Percentiles rank a stretch among this genome's conserved stretches.
Conservation (phyloP, 2,329 filamentous ascomycete genomes). For the Pseudogymnoascus sp. region DNA sequence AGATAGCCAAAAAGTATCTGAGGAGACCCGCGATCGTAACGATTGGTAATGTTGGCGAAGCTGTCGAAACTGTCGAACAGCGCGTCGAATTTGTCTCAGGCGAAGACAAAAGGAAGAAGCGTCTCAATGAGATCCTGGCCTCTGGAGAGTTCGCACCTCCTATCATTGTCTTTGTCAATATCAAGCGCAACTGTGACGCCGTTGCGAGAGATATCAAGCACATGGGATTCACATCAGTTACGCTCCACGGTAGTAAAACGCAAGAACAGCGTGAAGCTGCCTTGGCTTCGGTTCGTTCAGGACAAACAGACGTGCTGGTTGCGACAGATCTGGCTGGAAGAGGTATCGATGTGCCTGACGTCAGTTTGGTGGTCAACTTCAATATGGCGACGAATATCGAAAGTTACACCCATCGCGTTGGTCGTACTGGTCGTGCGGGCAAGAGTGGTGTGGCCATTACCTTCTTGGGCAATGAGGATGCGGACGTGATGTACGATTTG, state of each 20-base stretch:
- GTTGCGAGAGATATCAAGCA: conserved; percentile 89
- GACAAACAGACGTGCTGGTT: conserved; percentile 78
- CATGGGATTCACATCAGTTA: conserved; percentile 85
- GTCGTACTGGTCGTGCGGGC: conserved; percentile 92
- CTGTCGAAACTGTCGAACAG: conserved; percentile 95
- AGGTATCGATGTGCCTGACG: conserved; percentile 96
- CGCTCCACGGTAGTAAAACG: conserved; percentile 89
- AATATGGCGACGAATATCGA: conserved; percentile 96
- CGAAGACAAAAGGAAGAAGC: conserved; percentile 95
- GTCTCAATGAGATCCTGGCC: conserved; percentile 79
- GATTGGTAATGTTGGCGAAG: conserved; percentile 90
- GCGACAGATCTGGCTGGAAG: conserved; percentile 92
- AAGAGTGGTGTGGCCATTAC: conserved; percentile 96
- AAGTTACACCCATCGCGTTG: conserved; percentile 92
- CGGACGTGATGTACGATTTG: conserved; percentile 85
- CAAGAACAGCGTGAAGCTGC: conserved; percentile 97
- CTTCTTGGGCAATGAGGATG: conserved; percentile 84
- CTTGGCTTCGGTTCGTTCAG: conserved; percentile 72
- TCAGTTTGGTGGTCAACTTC: conserved; percentile 93
- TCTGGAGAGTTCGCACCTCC: conserved; percentile 75
- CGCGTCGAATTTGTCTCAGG: conserved; percentile 84
- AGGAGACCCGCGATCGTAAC: conserved; percentile 87
- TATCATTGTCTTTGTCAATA: conserved; percentile 99
- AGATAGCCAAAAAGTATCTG: conserved; percentile 94
- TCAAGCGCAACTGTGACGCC: conserved; percentile 97